Base-by-base conservation (phyloP, 495 filamentous ascomycete genomes). In the Lophiostoma macrostomum region DNA sequence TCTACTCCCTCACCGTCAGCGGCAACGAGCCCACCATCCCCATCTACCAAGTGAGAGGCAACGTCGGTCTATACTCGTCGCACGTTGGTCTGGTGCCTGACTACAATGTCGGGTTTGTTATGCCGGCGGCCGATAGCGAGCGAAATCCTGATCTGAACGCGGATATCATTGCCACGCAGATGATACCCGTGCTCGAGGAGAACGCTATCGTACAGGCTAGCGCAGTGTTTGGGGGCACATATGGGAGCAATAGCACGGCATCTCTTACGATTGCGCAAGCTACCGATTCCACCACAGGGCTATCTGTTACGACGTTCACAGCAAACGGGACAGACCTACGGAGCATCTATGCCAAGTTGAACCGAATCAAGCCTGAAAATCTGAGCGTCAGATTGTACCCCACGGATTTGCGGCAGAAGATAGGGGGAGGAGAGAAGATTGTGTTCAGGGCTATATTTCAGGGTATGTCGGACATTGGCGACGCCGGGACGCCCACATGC, bases 11-110 rank as follows among this genome's bases (percentile, higher is more conserved):
- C 20, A 50, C 61, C 7, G 31, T 5, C 5, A 4, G 4, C n/a
- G 63, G 61, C 10, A 50, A 60, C 5, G 61, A 53, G 13, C 66
- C 65, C 10, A 64, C 48, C 29, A 43, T 58, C 13, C 56, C 64
- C 11, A 13, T 62, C 1, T 67, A 61, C 51, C 61, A 58, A 14
- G 60, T 62, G 12, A 27, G 51, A 13, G 64, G 64, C 0, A 47
- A 56, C 31, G 25, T 62, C n/a, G 49, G 53, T 6, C 18, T 20
- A 12, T 67, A 67, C 53, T 54, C 36, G 23, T 45, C 48, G 11
- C 36, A 36, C 10, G 12, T 64, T n/a, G 58, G 36, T 13, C 38
- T 64, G 1, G 34, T 53, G 4, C 57, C 53, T 1, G 64, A 64
- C 30, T 64, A 52, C 38, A 41, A 54, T 30, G 49, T 59, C 13